Conservation (phyloP, 1,139 yeast genomes). For the Sugiyamaella pinicola region DNA sequence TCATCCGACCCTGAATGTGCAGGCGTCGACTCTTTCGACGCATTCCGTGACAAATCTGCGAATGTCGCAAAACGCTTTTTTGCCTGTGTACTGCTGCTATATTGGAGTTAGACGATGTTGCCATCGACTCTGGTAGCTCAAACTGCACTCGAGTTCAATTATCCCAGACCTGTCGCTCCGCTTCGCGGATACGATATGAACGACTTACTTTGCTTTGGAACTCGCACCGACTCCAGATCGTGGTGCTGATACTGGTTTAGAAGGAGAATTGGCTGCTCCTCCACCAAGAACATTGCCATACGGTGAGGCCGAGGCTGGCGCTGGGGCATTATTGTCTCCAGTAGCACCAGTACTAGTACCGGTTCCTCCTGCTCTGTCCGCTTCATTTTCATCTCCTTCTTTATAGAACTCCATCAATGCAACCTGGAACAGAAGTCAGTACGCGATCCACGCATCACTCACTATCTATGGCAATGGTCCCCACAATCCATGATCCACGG, state of each 20-base stretch:
- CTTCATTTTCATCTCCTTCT: slow-evolving; percentile 20
- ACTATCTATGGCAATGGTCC: too few relatives aligned
- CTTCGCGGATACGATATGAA: too few relatives aligned
- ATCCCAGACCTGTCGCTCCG: too few relatives aligned
- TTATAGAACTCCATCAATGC: slow-evolving; percentile 21
- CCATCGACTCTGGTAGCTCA: too few relatives aligned
- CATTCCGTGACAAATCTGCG: slow-evolving; percentile 50
- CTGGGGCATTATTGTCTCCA: neutral
- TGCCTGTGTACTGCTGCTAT: slow-evolving; percentile 11
- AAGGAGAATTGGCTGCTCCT: neutral
- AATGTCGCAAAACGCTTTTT: slow-evolving; percentile 42
- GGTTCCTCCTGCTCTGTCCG: slow-evolving; percentile 10
- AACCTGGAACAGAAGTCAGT: slow-evolving; percentile 12
- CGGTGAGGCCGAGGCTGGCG: neutral
- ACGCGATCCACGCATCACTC: too few relatives aligned
- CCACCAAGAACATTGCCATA: slow-evolving; percentile 14
- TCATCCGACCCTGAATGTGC: slow-evolving; percentile 50
- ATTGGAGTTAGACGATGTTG: neutral
- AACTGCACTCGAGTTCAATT: too few relatives aligned
- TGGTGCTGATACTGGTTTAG: neutral
- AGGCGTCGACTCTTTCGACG: slow-evolving; percentile 28
- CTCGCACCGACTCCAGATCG: neutral
- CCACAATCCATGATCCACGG: too few relatives aligned
- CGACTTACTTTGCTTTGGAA: slow-evolving; percentile 1
- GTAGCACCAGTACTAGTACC: too few relatives aligned